These are phyloP conservation scores for Ceratocystis lukuohia DNA, from an alignment of 2,329 filamentous ascomycete genomes.

Conservation along the genomic window DNA sequence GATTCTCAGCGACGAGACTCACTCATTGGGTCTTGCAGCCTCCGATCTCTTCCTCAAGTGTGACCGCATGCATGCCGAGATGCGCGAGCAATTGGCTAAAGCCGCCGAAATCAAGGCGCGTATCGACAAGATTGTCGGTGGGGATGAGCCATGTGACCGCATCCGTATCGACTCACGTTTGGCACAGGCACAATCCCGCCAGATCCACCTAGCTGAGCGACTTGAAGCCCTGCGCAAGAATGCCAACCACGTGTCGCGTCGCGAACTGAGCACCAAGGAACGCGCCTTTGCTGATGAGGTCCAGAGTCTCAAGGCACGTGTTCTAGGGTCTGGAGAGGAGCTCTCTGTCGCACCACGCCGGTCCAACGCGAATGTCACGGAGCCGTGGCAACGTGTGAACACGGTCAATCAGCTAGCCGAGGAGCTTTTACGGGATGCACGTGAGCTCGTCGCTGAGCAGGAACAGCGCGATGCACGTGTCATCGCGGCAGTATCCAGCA, in stretches of 20 bases:
- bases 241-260: slow-evolving; percentile 30
- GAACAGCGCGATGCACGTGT: slow-evolving; percentile 15
- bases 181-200: slow-evolving; percentile 39
- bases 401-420: slow-evolving; percentile 41
- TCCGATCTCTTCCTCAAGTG: slow-evolving; percentile 62
- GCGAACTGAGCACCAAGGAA: slow-evolving; percentile 35
- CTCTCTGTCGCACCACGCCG: slow-evolving; percentile 24
- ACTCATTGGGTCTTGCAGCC: slow-evolving; percentile 53
- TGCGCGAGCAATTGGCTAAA: slow-evolving; percentile 52
- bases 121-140: slow-evolving; percentile 48
- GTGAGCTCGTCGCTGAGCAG: slow-evolving; percentile 28
- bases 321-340: slow-evolving; percentile 28
- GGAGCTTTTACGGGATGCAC: slow-evolving; percentile 40
- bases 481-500: slow-evolving; percentile 10
- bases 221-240: slow-evolving; percentile 44
- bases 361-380: slow-evolving; percentile 32
- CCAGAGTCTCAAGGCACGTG: slow-evolving; percentile 40
- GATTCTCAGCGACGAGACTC: slow-evolving; percentile 55
- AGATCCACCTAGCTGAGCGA: slow-evolving; percentile 43
- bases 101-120: slow-evolving; percentile 51
- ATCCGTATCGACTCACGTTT: slow-evolving; percentile 38
- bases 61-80: slow-evolving; percentile 52
- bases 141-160: slow-evolving; percentile 42
- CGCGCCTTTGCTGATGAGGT: slow-evolving; percentile 35
- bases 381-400: slow-evolving; percentile 43